These are phyloP conservation scores for Sarcocystis neurona DNA, from an alignment of 169 alveolate genomes.

Conservation along the genomic window DNA sequence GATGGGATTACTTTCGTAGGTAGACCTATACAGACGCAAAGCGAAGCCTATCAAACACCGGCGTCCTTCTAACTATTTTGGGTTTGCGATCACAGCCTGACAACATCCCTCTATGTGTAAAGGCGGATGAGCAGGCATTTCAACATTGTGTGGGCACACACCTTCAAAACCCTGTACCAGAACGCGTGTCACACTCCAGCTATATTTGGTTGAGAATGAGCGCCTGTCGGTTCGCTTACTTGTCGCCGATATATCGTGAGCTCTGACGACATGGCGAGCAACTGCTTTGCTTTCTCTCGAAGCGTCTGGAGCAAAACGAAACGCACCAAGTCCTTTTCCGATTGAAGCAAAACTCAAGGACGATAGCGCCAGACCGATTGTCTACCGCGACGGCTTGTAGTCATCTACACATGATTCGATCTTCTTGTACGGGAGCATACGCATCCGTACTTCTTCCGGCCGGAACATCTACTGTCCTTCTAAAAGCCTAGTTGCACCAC, in stretches of 20 bases:
- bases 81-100: not conserved
- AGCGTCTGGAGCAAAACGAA: conserved; percentile 72
- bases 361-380: not conserved
- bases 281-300: conserved; percentile 84
- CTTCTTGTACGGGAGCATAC: not conserved
- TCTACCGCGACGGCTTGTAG: conserved; percentile 34
- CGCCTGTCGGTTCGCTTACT: conserved; percentile 51
- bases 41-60: too few relatives aligned
- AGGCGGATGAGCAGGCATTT: not conserved
- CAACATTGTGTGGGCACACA: not conserved
- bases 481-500: too few relatives aligned
- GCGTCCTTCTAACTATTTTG: too few relatives aligned
- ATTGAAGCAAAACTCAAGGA: not conserved
- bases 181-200: not conserved
- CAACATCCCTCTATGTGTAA: not conserved
- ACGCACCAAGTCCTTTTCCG: not conserved
- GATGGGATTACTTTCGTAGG: too few relatives aligned
- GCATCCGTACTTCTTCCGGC: too few relatives aligned
- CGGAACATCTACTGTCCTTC: too few relatives aligned
- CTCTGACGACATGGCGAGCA: conserved; percentile 85
- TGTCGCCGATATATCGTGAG: conserved; percentile 82
- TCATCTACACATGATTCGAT: not conserved
- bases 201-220: not conserved
- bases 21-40: too few relatives aligned
- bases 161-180: not conserved